Percentiles rank a stretch among this genome's conserved stretches.
Conservation (phyloP, 805 yeast species). For the Lachancea nothofagi region DNA sequence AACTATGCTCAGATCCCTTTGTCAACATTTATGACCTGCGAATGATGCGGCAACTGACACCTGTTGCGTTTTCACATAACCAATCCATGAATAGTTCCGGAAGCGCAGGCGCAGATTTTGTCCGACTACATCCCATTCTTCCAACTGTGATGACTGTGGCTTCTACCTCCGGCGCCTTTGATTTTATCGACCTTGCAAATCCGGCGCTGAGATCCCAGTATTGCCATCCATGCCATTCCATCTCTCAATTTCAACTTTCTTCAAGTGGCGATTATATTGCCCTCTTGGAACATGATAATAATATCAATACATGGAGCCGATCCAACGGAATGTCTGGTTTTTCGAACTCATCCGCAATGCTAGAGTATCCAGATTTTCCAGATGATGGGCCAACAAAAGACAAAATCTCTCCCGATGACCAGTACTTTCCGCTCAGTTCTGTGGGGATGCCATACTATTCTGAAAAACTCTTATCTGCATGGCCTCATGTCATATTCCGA, state of each 20-base stretch:
- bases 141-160: slow-evolving; percentile 73
- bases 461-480: slow-evolving; percentile 70
- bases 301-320: slow-evolving; percentile 36
- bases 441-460: slow-evolving; percentile 87
- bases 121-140: slow-evolving; percentile 77
- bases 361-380: slow-evolving; percentile 52
- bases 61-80: slow-evolving; percentile 68
- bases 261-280: slow-evolving; percentile 71
- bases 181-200: slow-evolving; percentile 75
- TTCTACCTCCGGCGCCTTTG: slow-evolving; percentile 74
- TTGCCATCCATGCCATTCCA: slow-evolving; percentile 33
- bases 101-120: slow-evolving; percentile 66
- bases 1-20: slow-evolving; percentile 64
- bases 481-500: slow-evolving; percentile 62
- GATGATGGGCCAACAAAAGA: slow-evolving; percentile 31
- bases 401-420: slow-evolving; percentile 38
- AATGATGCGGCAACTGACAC: slow-evolving; percentile 63
- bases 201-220: slow-evolving; percentile 45
- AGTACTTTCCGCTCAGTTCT: slow-evolving; percentile 52
- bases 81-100: slow-evolving; percentile 42
- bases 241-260: slow-evolving; percentile 33
- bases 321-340: slow-evolving; percentile 20
- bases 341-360: slow-evolving; percentile 35
- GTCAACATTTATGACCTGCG: slow-evolving; percentile 79
- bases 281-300: slow-evolving; percentile 58